Percentiles rank a stretch among this genome's conserved stretches.
These are phyloP conservation scores for Euptelea pleiosperma DNA, from an alignment of 164 flowering plant genomes.

Conservation along the genomic window DNA sequence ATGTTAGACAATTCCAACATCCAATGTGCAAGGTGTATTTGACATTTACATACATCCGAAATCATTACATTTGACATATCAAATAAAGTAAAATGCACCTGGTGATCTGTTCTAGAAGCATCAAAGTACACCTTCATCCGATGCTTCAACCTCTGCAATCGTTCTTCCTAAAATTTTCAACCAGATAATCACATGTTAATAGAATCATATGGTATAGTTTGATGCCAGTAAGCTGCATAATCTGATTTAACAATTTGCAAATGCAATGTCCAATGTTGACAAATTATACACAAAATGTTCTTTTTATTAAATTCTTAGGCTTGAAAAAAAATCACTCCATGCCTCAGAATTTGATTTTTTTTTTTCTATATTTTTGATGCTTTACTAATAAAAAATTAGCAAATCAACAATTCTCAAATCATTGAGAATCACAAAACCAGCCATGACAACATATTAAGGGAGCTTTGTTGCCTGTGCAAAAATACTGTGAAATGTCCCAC, in stretches of 20 bases:
- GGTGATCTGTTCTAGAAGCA: slow-evolving; percentile 69
- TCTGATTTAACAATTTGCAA: neutral
- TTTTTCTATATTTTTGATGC: neutral
- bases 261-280: neutral
- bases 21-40: neutral
- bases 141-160: slow-evolving; percentile 57
- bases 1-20: neutral
- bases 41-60: neutral
- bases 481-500: neutral
- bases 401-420: neutral
- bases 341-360: neutral
- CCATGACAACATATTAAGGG: neutral
- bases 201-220: neutral
- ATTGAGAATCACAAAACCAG: neutral
- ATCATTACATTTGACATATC: neutral
- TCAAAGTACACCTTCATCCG: slow-evolving; percentile 71
- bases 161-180: slow-evolving; percentile 53
- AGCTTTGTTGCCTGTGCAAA: too few species aligned
- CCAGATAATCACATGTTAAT: neutral
- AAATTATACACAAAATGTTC: too few species aligned
- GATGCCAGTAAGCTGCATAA: neutral
- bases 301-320: too few species aligned
- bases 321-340: too few species aligned
- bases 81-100: slow-evolving; percentile 40
- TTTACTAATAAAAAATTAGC: too few species aligned